Evolutionary conservation across 2,329 filamentous ascomycete genomes (phyloP), one percentile per base, ranked within the genome.

Genomic region (Fusarium sp.): DNA sequence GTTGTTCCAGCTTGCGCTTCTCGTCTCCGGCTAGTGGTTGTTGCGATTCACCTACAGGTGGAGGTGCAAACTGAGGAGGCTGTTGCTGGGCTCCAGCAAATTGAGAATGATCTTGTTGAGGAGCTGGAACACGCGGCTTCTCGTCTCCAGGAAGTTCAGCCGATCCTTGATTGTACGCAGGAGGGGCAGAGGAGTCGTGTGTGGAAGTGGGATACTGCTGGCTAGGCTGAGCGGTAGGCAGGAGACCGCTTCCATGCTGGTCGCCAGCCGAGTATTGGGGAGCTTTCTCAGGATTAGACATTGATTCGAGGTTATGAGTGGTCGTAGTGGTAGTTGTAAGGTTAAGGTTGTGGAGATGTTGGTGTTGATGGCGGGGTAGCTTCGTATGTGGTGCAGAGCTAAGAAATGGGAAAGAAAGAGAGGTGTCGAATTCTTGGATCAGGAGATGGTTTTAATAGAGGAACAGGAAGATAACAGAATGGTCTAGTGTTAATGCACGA

Each of bases 261-360:
- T 25, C 27, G 10, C 67, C 66, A 53, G 66, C 39, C 20, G 58
- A 41, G 52, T 70, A 62, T 30, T 58, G 61, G 37, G 71, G 70
- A 45, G 63, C 22, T 32, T 71, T 71, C 61, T 70, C 70, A 41
- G 67, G 67, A 32, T 70, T 70, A 43, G 67, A 69, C 67, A 69
- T 69, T 11, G 53, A 47, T 33, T 15, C 35, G 53, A 53, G 19
- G 27, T 40, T 52, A 48, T 46, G 45, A 37, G 30, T 56, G 41
- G 32, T 25, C 33, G 40, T 44, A 25, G 50, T n/a, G 50, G 37
- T 35, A 40, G 57, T 51, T 68, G 65, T 17, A 58, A 56, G 47
- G 35, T 61, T 5, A 35, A 54, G 35, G 61, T 66, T 41, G 50
- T 25, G 17, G 17, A 43, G 41, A 19, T 33, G 37, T 27, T 43